Evolutionary conservation across 331 rosid species (phyloP).

Genomic region (Phaseolus coccineus): DNA sequence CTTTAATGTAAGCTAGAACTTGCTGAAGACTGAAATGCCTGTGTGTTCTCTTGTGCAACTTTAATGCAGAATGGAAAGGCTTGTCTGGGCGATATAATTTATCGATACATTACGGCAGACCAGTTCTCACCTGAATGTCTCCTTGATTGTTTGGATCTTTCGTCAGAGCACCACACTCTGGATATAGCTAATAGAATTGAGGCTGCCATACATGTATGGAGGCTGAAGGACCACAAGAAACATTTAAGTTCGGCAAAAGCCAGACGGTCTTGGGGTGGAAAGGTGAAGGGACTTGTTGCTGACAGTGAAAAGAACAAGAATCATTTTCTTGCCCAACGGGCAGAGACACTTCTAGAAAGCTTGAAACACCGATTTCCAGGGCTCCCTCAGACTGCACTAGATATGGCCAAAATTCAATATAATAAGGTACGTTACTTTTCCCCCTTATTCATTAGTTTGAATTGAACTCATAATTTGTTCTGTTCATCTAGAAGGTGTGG

Average conservation of each 20-base stretch:
- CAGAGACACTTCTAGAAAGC: constrained; percentile 78
- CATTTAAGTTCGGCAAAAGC: constrained; percentile 55
- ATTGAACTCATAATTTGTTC: constrained; percentile 26
- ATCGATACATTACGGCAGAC: constrained; percentile 78
- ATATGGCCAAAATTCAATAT: constrained; percentile 91
- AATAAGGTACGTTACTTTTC: constrained; percentile 61
- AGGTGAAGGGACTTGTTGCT: constrained; percentile 86
- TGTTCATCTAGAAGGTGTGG: neutral
- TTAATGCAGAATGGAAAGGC: constrained; percentile 78
- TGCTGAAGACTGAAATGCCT: constrained; percentile 4
- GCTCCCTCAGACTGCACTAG: constrained; percentile 90
- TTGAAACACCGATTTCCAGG: constrained; percentile 83
- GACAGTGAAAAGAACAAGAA: constrained; percentile 68
- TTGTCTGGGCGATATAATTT: constrained; percentile 85
- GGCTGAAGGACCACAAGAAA: constrained; percentile 70
- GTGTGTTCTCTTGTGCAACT: constrained; percentile 15
- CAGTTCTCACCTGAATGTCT: constrained; percentile 79
- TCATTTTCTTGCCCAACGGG: constrained; percentile 66
- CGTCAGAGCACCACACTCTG: constrained; percentile 86
- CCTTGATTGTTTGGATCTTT: constrained; percentile 86
- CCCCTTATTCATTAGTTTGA: neutral
- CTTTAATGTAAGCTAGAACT: neutral
- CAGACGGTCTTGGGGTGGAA: constrained; percentile 91
- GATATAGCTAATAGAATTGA: constrained; percentile 88
- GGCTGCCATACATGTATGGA: constrained; percentile 88